Evolutionary conservation across 2,329 filamentous ascomycete genomes (phyloP).

Genomic region (Calonectria montana): DNA sequence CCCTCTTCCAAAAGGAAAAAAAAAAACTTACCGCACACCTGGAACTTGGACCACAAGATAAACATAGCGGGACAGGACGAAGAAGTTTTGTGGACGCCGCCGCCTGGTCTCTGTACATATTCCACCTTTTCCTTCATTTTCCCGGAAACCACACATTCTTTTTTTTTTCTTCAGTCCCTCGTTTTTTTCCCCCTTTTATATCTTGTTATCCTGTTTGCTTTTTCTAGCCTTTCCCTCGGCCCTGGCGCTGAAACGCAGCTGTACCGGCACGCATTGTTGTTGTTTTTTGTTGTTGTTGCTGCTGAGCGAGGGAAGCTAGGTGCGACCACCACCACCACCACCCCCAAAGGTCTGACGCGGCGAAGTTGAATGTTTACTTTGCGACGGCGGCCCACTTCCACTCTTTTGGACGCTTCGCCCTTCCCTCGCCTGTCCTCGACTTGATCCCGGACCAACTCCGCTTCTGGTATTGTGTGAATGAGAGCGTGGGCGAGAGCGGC

Average conservation of each 20-base stretch:
- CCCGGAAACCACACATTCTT: constrained; percentile 1
- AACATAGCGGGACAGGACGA: constrained; percentile 5
- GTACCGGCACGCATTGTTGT: neutral
- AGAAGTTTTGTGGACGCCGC: constrained; percentile 8
- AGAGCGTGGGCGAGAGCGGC: constrained; percentile 9
- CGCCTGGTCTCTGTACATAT: constrained; percentile 9
- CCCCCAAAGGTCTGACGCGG: constrained; percentile 27
- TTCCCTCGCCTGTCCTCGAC: constrained; percentile 26
- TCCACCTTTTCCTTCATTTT: constrained; percentile 9
- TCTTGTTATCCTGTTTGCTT: neutral
- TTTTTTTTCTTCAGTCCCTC: neutral
- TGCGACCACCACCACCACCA: constrained; percentile 3
- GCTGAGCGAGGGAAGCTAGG: constrained; percentile 1
- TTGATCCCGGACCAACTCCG: neutral
- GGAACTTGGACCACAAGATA: constrained; percentile 11
- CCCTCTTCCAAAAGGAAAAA: neutral
- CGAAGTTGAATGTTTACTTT: constrained; percentile 40
- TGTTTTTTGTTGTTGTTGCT: neutral
- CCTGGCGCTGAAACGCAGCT: neutral
- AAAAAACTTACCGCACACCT: neutral
- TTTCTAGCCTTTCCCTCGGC: neutral
- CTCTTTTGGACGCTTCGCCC: constrained; percentile 22
- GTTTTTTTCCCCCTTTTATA: neutral
- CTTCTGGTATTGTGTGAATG: constrained; percentile 26
- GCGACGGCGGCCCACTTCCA: constrained; percentile 35